phyloP scores from a whole-genome alignment of 2,329 filamentous ascomycete genomes.

The Fusarium sp. region DNA sequence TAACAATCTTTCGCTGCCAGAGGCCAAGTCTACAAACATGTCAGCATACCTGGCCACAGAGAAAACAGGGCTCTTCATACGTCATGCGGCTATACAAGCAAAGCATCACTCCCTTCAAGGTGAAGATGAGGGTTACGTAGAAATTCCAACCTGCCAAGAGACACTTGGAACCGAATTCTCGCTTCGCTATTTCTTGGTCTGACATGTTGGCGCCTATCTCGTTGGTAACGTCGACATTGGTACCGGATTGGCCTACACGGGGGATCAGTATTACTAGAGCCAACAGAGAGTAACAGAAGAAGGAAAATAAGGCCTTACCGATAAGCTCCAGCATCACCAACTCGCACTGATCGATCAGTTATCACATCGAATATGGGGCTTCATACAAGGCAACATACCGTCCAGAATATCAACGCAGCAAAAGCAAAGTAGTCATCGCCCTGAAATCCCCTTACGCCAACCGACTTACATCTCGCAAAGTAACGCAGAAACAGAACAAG shows the following conservation, averaged over 20 bases:
- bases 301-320: slow-evolving; percentile 35
- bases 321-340: slow-evolving; percentile 51
- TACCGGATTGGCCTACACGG: slow-evolving; percentile 51
- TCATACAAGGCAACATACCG: slow-evolving; percentile 41
- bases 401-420: slow-evolving; percentile 53
- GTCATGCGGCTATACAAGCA: slow-evolving; percentile 57
- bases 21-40: slow-evolving; percentile 48
- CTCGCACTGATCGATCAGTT: slow-evolving; percentile 36
- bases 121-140: slow-evolving; percentile 57
- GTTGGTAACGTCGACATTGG: slow-evolving; percentile 52
- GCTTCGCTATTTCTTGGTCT: slow-evolving; percentile 43
- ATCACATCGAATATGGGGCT: neutral
- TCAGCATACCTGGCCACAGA: slow-evolving; percentile 6
- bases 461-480: slow-evolving; percentile 52
- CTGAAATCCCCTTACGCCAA: slow-evolving; percentile 55
- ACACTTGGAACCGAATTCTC: slow-evolving; percentile 51
- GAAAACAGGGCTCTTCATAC: slow-evolving; percentile 41
- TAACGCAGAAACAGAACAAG: slow-evolving; percentile 53
- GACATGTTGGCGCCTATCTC: slow-evolving; percentile 48
- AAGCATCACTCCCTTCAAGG: slow-evolving; percentile 56
- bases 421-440: slow-evolving; percentile 58
- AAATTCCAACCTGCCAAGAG: slow-evolving; percentile 54
- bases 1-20: slow-evolving; percentile 53
- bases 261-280: slow-evolving; percentile 18
- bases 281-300: slow-evolving; percentile 8